These are phyloP conservation scores for Aureobasidium uvarum DNA, from an alignment of 2,329 filamentous ascomycete genomes.

Conservation along the genomic window DNA sequence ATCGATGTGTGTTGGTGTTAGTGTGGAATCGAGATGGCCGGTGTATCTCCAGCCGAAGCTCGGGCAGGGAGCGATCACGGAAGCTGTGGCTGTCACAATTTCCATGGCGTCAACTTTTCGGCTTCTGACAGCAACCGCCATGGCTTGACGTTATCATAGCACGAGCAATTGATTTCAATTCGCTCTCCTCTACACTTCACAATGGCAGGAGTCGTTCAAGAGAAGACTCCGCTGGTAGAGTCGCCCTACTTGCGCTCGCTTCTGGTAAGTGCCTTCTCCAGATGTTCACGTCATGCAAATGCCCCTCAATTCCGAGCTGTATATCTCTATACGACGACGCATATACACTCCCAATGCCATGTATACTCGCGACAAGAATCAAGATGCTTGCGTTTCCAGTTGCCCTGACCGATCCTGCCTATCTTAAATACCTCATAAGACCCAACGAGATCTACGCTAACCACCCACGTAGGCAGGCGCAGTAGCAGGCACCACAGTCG, in stretches of 20 bases:
- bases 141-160: conserved; percentile 22
- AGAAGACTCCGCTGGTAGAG: conserved; percentile 36
- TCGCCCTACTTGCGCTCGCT: conserved; percentile 51
- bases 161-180: conserved; percentile 20
- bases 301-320: neutral
- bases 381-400: too few relatives aligned
- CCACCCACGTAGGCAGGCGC: conserved; percentile 65
- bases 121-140: conserved; percentile 19
- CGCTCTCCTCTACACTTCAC: neutral
- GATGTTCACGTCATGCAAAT: neutral
- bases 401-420: neutral
- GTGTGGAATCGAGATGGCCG: neutral
- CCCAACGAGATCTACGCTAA: neutral
- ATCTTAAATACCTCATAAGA: neutral
- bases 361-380: neutral
- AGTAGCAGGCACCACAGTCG: conserved; percentile 90
- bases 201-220: conserved; percentile 16
- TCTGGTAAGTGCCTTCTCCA: conserved; percentile 40
- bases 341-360: neutral
- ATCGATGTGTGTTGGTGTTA: neutral
- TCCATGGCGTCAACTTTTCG: conserved; percentile 23
- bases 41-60: conserved; percentile 1
- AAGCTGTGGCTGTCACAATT: neutral
- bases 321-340: neutral
- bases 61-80: conserved; percentile 15